Evolutionary conservation across 2,329 filamentous ascomycete genomes (phyloP), one percentile per base, ranked within the genome.

Genomic region (Aureobasidium pullulans): DNA sequence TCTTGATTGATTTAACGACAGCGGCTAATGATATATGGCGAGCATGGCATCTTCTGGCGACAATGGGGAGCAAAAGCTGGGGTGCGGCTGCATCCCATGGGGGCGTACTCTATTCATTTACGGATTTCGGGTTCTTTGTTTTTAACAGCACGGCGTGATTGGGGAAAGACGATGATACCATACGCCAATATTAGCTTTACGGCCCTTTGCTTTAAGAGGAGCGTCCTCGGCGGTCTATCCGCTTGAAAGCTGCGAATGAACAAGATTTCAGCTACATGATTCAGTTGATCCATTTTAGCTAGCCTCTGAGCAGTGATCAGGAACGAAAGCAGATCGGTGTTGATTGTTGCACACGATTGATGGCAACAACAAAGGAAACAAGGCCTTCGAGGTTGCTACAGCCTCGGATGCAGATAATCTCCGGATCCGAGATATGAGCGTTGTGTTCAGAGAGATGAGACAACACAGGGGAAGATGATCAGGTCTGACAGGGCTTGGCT

Each of bases 341-440:
- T 15, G 1, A 7, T 9, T 9, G 15, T 52, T 23, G 23, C 19
- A 19, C 19, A 29, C 40, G 46, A 11, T 16, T 13, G 29, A 23
- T 23, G 19, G 48, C 19, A 32, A 46, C 39, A 44, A 36, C 40
- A 46, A 46, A 43, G 37, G 8, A 43, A 37, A 56, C 19, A 36
- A 54, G 39, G 52, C 42, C 10, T 28, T 29, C 2, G 23, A 32
- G 37, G 50, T 36, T 40, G 28, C 50, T 23, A 23, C 23, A 23
- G 23, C 23, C 23, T 54, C 50, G 39, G 50, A 34, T 13, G 39
- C 32, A n/a, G 40, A 44, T 15, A 37, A 56, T 44, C 32, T 56
- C 52, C 52, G 52, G 52, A 31, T 29, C 52, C 52, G 52, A 56
- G 52, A 36, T 56, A 56, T 56, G 52, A 56, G 52, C 52, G 52